phyloP scores from a whole-genome alignment of 345 rosid species.

The Erysimum cheiranthoides region DNA sequence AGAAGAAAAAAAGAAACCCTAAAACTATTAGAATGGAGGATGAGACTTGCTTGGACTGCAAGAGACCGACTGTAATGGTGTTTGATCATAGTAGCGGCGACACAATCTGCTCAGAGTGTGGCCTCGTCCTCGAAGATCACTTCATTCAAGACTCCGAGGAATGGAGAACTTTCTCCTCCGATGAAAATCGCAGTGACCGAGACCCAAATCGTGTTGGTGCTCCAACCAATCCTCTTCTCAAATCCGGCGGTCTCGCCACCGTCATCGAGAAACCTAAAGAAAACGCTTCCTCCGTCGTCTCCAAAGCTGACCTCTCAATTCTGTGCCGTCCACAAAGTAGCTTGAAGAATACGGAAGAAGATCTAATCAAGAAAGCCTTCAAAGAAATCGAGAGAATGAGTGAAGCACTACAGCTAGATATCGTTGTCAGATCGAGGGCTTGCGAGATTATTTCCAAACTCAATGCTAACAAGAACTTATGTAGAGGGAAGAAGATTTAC shows the following conservation, averaged over 20 bases:
- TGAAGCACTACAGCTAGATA: background rate
- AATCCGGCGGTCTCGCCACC: constrained; percentile 24
- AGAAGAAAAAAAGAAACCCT: constrained; percentile 7
- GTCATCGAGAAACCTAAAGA: constrained; percentile 24
- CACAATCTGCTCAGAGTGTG: constrained; percentile 40
- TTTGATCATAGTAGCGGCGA: constrained; percentile 18
- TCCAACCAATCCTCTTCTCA: constrained; percentile 34
- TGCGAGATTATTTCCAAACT: constrained; percentile 30
- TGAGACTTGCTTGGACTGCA: constrained; percentile 29
- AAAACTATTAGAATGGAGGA: constrained; percentile 21
- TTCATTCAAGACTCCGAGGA: background rate
- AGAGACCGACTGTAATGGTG: constrained; percentile 18
- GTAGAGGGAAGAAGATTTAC: background rate
- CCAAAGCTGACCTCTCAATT: background rate
- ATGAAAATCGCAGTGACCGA: constrained; percentile 1
- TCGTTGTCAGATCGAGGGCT: constrained; percentile 12
- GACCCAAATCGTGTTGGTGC: constrained; percentile 38
- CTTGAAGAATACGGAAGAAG: constrained; percentile 19
- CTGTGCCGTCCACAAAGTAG: background rate
- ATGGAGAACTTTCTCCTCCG: constrained; percentile 26
- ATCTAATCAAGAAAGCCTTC: constrained; percentile 21
- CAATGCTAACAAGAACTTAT: background rate
- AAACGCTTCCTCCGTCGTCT: background rate
- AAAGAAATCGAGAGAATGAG: constrained; percentile 16
- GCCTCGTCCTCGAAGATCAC: constrained; percentile 7